These are phyloP conservation scores for Epichloe aotearoae DNA, from an alignment of 2,329 filamentous ascomycete genomes.

Conservation along the genomic window DNA sequence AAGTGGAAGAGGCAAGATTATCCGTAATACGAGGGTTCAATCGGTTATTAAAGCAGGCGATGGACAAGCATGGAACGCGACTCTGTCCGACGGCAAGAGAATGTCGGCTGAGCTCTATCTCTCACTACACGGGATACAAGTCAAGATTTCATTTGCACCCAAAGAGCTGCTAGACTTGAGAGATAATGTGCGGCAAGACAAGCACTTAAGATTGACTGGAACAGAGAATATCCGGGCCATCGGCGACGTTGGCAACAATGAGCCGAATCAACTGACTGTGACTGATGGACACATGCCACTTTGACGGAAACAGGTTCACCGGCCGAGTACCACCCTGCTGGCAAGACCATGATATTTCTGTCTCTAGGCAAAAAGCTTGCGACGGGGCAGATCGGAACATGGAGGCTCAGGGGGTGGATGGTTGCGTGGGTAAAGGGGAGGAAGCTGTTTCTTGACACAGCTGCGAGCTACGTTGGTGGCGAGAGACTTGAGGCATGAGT, in stretches of 20 bases:
- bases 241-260: slow-evolving; percentile 28
- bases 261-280: slow-evolving; percentile 23
- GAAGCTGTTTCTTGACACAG: slow-evolving; percentile 17
- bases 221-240: slow-evolving; percentile 27
- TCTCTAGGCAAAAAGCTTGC: slow-evolving; percentile 15
- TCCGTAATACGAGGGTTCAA: too few species aligned
- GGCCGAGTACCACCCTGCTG: slow-evolving; percentile 10
- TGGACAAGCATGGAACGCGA: background rate
- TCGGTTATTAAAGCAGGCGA: background rate
- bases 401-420: slow-evolving; percentile 19
- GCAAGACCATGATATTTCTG: slow-evolving; percentile 18
- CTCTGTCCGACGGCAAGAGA: slow-evolving; percentile 17
- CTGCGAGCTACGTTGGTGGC: slow-evolving; percentile 16
- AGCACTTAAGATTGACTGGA: slow-evolving; percentile 17
- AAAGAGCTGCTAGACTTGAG: slow-evolving; percentile 16
- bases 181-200: slow-evolving; percentile 20
- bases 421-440: slow-evolving; percentile 21
- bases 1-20: too few species aligned
- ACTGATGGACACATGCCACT: slow-evolving; percentile 17
- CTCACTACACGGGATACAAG: slow-evolving; percentile 28
- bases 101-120: slow-evolving; percentile 26
- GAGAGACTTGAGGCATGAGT: slow-evolving; percentile 16
- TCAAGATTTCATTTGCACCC: slow-evolving; percentile 30
- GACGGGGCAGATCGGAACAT: slow-evolving; percentile 20
- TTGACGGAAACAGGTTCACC: slow-evolving; percentile 9